Percentiles rank a stretch among this genome's conserved stretches.
phyloP scores from a whole-genome alignment of 2,329 filamentous ascomycete genomes.

The Coniochaeta sp. region DNA sequence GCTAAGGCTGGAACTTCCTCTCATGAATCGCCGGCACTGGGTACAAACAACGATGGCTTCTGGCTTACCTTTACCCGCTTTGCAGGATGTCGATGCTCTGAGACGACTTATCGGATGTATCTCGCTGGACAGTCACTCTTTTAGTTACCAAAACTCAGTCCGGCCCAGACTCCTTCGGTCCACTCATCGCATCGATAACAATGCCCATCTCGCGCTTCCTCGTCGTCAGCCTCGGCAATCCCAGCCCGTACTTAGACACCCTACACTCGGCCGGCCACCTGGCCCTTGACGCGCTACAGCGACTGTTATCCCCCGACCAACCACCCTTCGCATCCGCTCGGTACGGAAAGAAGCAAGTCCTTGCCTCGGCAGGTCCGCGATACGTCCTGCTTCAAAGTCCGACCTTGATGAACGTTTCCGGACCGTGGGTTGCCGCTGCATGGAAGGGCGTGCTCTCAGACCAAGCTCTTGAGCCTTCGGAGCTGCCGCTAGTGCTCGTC shows the following conservation, averaged over 20 bases:
- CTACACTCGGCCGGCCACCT: constrained; percentile 85
- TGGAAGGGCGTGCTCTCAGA: constrained; percentile 51
- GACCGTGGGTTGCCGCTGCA: constrained; percentile 58
- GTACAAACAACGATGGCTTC: too few species aligned
- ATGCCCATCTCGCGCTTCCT: constrained; percentile 50
- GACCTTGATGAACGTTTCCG: constrained; percentile 78
- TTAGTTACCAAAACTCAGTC: not conserved
- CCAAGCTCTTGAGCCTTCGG: constrained; percentile 16
- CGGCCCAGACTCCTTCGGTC: not conserved
- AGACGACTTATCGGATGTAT: not conserved
- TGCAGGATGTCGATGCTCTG: too few species aligned
- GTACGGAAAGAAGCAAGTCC: constrained; percentile 42
- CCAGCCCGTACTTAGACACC: constrained; percentile 64
- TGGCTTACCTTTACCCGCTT: not conserved
- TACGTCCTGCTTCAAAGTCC: constrained; percentile 69
- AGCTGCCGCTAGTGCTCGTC: constrained; percentile 60
- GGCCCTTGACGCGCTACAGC: constrained; percentile 56
- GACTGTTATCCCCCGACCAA: constrained; percentile 34
- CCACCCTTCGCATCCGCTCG: constrained; percentile 40
- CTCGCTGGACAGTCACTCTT: not conserved
- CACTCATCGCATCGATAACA: not conserved
- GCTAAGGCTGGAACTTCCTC: not conserved
- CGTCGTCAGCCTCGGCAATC: constrained; percentile 84
- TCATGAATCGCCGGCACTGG: not conserved
- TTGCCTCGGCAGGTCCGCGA: constrained; percentile 38